These are phyloP conservation scores for Glebionis coronaria DNA, from an alignment of 129 eudicot species.

Conservation along the genomic window DNA sequence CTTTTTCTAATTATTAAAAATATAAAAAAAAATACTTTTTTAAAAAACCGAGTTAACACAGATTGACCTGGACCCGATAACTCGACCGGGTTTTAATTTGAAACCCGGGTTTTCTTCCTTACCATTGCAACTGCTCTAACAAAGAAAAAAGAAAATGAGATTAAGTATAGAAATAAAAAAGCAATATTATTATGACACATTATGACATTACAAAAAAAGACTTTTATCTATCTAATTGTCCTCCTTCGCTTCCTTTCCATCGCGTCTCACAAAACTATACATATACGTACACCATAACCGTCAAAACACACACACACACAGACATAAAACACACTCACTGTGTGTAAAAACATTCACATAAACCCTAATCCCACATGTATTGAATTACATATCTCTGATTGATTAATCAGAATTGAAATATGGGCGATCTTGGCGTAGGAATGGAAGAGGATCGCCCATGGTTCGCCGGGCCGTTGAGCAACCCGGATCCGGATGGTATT, in stretches of 20 bases:
- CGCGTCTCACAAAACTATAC: conserved; percentile 40
- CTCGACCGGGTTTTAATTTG: no score
- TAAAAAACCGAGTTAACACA: no score
- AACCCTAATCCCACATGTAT: conserved; percentile 26
- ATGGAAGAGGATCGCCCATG: conserved; percentile 45
- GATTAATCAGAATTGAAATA: conserved; percentile 10
- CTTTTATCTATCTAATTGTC: not conserved
- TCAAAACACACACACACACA: not conserved
- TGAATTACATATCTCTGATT: no score
- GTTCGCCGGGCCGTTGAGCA: conserved; percentile 26
- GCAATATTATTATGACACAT: no score
- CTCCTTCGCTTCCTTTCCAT: conserved; percentile 31
- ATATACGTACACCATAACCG: conserved; percentile 11
- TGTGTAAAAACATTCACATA: conserved; percentile 1
- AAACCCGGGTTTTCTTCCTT: no score
- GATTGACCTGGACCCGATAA: no score
- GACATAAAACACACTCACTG: conserved; percentile 1
- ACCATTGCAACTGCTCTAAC: no score
- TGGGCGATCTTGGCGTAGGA: conserved; percentile 42
- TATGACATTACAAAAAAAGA: no score
- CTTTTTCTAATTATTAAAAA: no score
- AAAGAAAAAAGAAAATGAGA: no score
- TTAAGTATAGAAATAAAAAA: no score
- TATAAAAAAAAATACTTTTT: no score
- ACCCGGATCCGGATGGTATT: conserved; percentile 56